A percentile compares a stretch with the other conserved stretches of the same genome.
Evolutionary conservation across 2,329 filamentous ascomycete species (phyloP).

Genomic region (Aspergillus unguis): DNA sequence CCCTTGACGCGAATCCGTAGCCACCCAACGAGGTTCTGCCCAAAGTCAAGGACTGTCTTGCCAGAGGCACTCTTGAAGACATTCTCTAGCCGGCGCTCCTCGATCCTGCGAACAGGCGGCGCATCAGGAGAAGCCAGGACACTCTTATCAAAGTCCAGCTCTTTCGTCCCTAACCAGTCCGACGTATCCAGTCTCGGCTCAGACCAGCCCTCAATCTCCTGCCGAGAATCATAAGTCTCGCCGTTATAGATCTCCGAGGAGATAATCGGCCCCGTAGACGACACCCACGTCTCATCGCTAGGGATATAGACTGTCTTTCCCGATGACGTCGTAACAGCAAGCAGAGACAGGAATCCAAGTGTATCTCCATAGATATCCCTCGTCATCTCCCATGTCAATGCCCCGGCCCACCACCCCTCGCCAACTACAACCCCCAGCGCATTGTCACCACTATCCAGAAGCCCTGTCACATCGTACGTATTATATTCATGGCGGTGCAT

Average conservation of each 20-base stretch:
- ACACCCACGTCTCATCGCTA: slow-evolving; percentile 14
- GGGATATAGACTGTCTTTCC: slow-evolving; percentile 11
- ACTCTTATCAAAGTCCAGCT: slow-evolving; percentile 9
- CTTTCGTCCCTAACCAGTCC: slow-evolving; percentile 13
- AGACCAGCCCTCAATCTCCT: slow-evolving; percentile 32
- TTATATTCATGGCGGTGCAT: slow-evolving; percentile 50
- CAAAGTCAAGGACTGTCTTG: slow-evolving; percentile 55
- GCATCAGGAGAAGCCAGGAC: slow-evolving; percentile 30
- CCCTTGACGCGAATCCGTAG: slow-evolving; percentile 35
- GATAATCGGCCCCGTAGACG: slow-evolving; percentile 11
- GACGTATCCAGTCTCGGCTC: slow-evolving; percentile 22
- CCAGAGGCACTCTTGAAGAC: slow-evolving; percentile 40
- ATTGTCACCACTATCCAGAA: slow-evolving; percentile 39
- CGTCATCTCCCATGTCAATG: slow-evolving; percentile 24
- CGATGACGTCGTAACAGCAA: slow-evolving; percentile 5
- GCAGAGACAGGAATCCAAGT: slow-evolving; percentile 10
- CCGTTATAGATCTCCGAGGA: slow-evolving; percentile 51
- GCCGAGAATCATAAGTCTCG: slow-evolving; percentile 47
- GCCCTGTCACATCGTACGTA: slow-evolving; percentile 49
- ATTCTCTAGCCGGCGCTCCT: slow-evolving; percentile 26
- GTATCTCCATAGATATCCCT: slow-evolving; percentile 21
- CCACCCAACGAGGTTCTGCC: slow-evolving; percentile 57
- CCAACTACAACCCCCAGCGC: slow-evolving; percentile 42
- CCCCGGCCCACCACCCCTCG: slow-evolving; percentile 48
- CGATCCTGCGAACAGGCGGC: slow-evolving; percentile 43